Base-by-base conservation (phyloP, 192 early-diverging fungal species). In the Coemansia erecta region DNA sequence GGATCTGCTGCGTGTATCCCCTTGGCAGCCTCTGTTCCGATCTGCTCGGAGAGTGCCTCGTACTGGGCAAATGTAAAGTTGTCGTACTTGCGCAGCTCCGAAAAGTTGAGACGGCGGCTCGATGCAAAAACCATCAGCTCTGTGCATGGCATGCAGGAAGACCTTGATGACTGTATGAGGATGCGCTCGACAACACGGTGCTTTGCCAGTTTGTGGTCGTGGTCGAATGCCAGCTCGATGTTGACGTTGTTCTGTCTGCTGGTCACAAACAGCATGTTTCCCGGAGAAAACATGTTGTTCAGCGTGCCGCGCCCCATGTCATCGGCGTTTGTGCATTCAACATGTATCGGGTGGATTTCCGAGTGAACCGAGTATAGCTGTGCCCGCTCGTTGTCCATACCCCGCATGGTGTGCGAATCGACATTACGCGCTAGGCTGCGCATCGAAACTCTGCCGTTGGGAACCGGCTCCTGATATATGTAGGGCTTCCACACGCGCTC, bases 111-210 rank as follows among this genome's bases (percentile, higher is more conserved):
- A 13, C 64, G 66, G 26, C 61, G 61, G 57, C 56, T 70, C 3
- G 73, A 72, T 0, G 72, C 73, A 70, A 81, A 73, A 5, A 81
- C 61, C 80, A 81, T 77, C 13, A 72, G 28, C 35, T 81, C 80
- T 0, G 63, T 54, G 45, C 80, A 81, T 8, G 73, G 73, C 47
- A 66, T 66, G n/a, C 15, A 41, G 24, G 43, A n/a, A 2, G 58
- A 28, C 40, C 56, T 60, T 10, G 68, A 60, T 2, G 68, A 66
- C 58, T 68, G 50, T 19, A 81, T 47, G 18, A 63, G 33, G 26
- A 74, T 71, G 39, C 59, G 72, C 44, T 74, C 71, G 21, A 73
- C 60, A 12, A 65, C 57, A 54, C 48, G 55, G 53, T 80, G 71
- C 14, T 50, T 28, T 10, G 58, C 15, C 10, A n/a, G 6, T 9